Conservation (phyloP, 768 basidiomycete species). For the Hydnum rufescens region DNA sequence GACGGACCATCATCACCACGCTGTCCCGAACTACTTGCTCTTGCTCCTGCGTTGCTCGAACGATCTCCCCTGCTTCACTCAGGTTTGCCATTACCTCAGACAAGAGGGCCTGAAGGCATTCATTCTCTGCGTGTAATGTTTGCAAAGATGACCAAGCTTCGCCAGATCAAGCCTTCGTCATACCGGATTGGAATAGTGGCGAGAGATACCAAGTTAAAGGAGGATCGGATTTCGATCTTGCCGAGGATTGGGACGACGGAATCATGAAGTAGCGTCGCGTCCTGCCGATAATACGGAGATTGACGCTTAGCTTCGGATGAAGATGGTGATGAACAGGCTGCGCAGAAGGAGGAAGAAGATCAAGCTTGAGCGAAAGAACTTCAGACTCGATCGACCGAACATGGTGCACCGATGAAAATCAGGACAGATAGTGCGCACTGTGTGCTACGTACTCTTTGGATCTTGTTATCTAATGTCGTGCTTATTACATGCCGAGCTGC, state of each 20-base stretch:
- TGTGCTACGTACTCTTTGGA: neutral
- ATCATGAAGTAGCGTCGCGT: slow-evolving; percentile 16
- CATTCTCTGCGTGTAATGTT: slow-evolving; percentile 38
- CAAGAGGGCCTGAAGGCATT: slow-evolving; percentile 37
- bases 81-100: slow-evolving; percentile 37
- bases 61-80: slow-evolving; percentile 36
- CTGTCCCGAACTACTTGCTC: slow-evolving; percentile 63
- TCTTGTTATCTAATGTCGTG: neutral
- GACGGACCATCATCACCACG: slow-evolving; percentile 50
- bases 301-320: slow-evolving; percentile 66
- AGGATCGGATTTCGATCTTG: neutral
- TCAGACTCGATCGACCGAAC: slow-evolving; percentile 54
- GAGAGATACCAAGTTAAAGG: neutral
- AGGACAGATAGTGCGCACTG: slow-evolving; percentile 65
- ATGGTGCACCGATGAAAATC: slow-evolving; percentile 77
- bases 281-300: slow-evolving; percentile 31
- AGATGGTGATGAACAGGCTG: slow-evolving; percentile 22
- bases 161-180: slow-evolving; percentile 1
- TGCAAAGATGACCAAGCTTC: neutral
- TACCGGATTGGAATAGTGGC: neutral
- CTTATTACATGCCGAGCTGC: slow-evolving; percentile 2
- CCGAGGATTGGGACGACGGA: neutral
- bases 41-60: slow-evolving; percentile 58
- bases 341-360: slow-evolving; percentile 46
- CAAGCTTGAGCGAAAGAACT: slow-evolving; percentile 60